Evolutionary conservation across 2,329 filamentous ascomycete species (phyloP), one percentile per base, ranked within the genome.

Genomic region (Sporothrix phasma): DNA sequence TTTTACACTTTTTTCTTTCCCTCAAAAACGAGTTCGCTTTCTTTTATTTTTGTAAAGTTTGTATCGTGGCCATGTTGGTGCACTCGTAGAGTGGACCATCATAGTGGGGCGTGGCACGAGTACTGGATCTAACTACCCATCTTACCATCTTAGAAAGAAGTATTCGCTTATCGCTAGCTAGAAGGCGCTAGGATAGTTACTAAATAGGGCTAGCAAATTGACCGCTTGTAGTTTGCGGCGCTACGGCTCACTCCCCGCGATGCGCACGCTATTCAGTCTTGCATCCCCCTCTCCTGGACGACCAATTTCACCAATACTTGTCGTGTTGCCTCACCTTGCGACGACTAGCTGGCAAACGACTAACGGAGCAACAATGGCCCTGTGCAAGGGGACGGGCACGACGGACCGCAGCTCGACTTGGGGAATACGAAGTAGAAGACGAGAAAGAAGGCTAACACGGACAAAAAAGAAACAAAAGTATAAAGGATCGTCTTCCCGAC

Each of bases 341-440:
- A 56, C 61, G 26, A 13, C 49, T 15, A 26, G 19, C 49, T 46
- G 61, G 26, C 61, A 49, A 63, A 54, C 61, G 49, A 24, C 49
- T n/a, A 56, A 63, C 47, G 61, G 39, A 46, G 24, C 51, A 63
- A 15, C 26, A 47, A 43, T 4, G 41, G 46, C 54, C 64, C 61
- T 56, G 61, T 66, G 61, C 49, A 26, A 13, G 22, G 22, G n/a
- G 29, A 61, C 29, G 46, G 60, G 60, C 51, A 53, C 47, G 39
- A 45, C 11, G 29, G 54, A 49, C 26, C 43, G 34, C 24, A 37
- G 39, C 10, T 5, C 54, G 45, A 54, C 31, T 6, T 31, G 37
- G 26, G 10, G 46, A 24, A 19, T 39, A 34, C 24, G 10, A 46
- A 59, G 41, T n/a, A 15, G 26, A 58, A 41, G 43, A 37, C n/a